Evolutionary conservation across 331 rosid genomes (phyloP).

Genomic region (Stylosanthes scabra): DNA sequence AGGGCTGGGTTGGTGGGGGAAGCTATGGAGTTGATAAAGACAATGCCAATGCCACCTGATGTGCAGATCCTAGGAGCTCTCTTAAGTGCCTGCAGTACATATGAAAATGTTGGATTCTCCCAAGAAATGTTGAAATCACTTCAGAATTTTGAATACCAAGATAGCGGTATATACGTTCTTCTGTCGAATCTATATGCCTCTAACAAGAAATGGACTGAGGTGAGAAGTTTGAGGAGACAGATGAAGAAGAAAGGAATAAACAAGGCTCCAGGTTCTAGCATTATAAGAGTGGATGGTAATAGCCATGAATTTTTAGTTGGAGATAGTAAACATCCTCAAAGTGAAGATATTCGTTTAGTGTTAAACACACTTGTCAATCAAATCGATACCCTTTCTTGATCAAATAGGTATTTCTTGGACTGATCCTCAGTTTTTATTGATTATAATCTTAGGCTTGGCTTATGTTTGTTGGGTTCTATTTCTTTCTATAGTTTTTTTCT

Average conservation of each 20-base stretch:
- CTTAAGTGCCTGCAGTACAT: constrained; percentile 61
- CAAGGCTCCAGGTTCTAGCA: constrained; percentile 77
- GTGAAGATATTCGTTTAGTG: constrained; percentile 55
- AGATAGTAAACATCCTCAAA: constrained; percentile 63
- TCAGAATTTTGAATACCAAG: constrained; percentile 54
- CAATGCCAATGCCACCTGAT: constrained; percentile 92
- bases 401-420: constrained; percentile 25
- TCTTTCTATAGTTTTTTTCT: too few relatives aligned
- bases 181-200: constrained; percentile 79
- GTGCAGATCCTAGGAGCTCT: constrained; percentile 78
- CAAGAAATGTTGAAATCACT: constrained; percentile 56
- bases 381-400: constrained; percentile 41
- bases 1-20: constrained; percentile 72
- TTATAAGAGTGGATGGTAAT: constrained; percentile 68
- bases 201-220: constrained; percentile 75
- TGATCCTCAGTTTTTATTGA: neutral
- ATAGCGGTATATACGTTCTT: constrained; percentile 80
- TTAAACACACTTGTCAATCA: constrained; percentile 58
- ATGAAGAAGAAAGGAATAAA: constrained; percentile 78
- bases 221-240: constrained; percentile 67
- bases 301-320: constrained; percentile 72
- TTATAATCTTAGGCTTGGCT: too few relatives aligned
- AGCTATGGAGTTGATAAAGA: constrained; percentile 71
- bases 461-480: too few relatives aligned
- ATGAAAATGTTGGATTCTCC: constrained; percentile 62